phyloP scores from a whole-genome alignment of 177 flowering plant species.

The Vitis hybrid region DNA sequence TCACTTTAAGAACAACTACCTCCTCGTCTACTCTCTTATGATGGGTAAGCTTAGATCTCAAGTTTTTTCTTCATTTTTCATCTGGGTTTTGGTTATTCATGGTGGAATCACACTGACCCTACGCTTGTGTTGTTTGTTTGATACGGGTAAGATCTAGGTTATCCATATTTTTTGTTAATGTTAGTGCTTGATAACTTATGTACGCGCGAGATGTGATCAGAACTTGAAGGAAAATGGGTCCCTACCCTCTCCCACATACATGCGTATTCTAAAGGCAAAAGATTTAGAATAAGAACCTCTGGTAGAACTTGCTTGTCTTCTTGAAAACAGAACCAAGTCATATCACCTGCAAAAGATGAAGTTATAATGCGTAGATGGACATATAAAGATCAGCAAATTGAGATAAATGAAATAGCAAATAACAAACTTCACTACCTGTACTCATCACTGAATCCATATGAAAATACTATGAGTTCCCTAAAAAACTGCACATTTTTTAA shows the following conservation, averaged over 20 bases:
- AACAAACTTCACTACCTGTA: constrained; percentile 36
- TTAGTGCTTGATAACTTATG: neutral
- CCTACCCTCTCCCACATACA: neutral
- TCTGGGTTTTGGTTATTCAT: neutral
- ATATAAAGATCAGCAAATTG: neutral
- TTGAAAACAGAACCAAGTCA: constrained; percentile 48
- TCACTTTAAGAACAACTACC: constrained; percentile 97
- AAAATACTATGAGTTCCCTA: constrained; percentile 22
- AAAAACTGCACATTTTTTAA: too few relatives aligned
- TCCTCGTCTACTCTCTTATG: constrained; percentile 96
- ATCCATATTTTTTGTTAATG: neutral
- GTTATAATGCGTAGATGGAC: too few relatives aligned
- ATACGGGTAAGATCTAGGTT: neutral
- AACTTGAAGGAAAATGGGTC: neutral
- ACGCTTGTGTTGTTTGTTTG: neutral
- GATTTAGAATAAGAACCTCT: constrained; percentile 34
- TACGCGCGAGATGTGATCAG: neutral
- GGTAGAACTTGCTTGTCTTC: constrained; percentile 53
- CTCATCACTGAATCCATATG: constrained; percentile 62
- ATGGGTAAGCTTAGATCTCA: constrained; percentile 60
- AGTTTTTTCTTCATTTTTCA: neutral
- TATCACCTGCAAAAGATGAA: neutral
- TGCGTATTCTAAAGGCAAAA: neutral
- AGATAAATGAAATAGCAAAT: neutral
- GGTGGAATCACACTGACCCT: neutral